Conservation (phyloP, 2,329 filamentous ascomycete genomes). For the Trichophyton rubrum region DNA sequence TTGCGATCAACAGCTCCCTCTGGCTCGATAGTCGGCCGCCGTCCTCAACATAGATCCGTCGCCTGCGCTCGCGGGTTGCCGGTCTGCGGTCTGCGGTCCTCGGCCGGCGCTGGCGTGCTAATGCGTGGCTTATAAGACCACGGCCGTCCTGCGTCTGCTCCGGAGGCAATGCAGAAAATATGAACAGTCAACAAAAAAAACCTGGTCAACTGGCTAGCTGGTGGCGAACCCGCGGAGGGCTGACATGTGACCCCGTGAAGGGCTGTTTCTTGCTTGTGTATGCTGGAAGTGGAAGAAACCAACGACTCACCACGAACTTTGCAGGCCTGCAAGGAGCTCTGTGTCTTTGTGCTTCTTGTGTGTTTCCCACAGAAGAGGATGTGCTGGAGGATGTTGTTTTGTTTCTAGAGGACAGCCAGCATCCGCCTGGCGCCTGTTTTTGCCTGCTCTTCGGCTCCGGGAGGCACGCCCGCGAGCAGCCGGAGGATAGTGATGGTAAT, state of each 20-base stretch:
- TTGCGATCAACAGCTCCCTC: neutral
- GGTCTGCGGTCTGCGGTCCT: neutral
- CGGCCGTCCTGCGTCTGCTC: neutral
- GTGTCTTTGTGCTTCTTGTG: no score
- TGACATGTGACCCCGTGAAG: neutral
- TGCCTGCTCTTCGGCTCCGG: no score
- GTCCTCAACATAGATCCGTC: conserved; percentile 1
- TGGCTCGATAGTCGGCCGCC: neutral
- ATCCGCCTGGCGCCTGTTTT: no score
- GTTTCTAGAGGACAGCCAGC: no score
- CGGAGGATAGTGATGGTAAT: no score
- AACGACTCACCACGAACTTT: neutral
- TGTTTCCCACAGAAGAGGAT: no score
- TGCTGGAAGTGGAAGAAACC: neutral
- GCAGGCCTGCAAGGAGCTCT: no score
- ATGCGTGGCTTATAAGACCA: neutral
- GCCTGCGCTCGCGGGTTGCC: neutral
- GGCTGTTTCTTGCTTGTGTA: neutral
- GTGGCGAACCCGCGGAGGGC: neutral
- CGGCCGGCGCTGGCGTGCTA: neutral
- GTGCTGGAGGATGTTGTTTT: no score
- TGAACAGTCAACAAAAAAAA: conserved; percentile 4
- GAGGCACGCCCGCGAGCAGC: no score
- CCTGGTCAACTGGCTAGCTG: neutral
- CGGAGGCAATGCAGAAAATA: neutral